A percentile compares a stretch with the other conserved stretches of the same genome.
Conservation (phyloP, 2,329 filamentous ascomycete species). For the Xylaria sp. region DNA sequence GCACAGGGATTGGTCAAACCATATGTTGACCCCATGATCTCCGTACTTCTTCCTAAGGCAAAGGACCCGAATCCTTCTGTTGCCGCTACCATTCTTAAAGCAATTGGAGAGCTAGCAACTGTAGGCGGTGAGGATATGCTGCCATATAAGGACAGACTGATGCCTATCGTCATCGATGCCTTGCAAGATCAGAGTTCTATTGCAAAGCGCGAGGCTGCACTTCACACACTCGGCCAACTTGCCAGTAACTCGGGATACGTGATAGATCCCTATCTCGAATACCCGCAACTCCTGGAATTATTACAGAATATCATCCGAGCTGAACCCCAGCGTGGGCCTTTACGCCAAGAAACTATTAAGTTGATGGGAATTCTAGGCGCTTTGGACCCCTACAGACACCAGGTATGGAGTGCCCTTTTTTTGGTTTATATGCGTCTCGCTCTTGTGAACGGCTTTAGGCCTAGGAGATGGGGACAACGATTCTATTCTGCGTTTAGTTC, state of each 20-base stretch:
- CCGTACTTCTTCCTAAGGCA: conserved; percentile 92
- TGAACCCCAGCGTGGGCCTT: conserved; percentile 81
- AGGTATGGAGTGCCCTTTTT: conserved; percentile 56
- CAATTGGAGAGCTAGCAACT: conserved; percentile 91
- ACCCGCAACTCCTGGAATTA: conserved; percentile 91
- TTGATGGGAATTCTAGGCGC: conserved; percentile 95
- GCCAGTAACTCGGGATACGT: conserved; percentile 98
- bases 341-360: conserved; percentile 95
- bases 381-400: conserved; percentile 94
- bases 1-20: conserved; percentile 93
- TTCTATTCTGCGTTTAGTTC: background rate
- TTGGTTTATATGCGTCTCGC: conserved; percentile 31
- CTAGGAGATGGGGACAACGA: no score
- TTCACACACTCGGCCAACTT: conserved; percentile 89
- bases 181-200: conserved; percentile 94
- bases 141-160: conserved; percentile 87
- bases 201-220: conserved; percentile 87
- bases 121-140: conserved; percentile 96
- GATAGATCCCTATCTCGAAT: conserved; percentile 93
- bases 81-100: conserved; percentile 92
- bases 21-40: conserved; percentile 96
- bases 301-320: conserved; percentile 94
- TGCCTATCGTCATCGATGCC: conserved; percentile 94
- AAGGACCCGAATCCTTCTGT: conserved; percentile 86
- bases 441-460: conserved; percentile 5